These are phyloP conservation scores for Collybia sordida DNA, from an alignment of 768 basidiomycete species.

Conservation along the genomic window DNA sequence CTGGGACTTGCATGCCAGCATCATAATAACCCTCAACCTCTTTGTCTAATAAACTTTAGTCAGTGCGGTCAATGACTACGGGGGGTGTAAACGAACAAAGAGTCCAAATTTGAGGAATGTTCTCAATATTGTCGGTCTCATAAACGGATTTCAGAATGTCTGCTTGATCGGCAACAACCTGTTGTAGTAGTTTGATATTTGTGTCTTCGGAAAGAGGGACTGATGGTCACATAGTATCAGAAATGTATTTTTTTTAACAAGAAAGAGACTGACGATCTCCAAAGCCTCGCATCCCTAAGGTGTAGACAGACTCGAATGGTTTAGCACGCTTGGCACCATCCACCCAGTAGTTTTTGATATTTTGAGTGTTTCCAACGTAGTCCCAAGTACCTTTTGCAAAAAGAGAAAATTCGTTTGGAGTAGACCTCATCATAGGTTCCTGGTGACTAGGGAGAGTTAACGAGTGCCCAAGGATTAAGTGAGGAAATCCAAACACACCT, in stretches of 20 bases:
- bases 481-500: constrained; percentile 32
- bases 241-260: neutral
- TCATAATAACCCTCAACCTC: constrained; percentile 72
- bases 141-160: constrained; percentile 56
- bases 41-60: constrained; percentile 31
- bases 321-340: constrained; percentile 58
- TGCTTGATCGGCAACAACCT: constrained; percentile 61
- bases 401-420: constrained; percentile 62
- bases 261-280: constrained; percentile 42
- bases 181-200: constrained; percentile 50
- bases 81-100: constrained; percentile 39
- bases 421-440: constrained; percentile 75
- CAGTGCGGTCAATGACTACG: neutral
- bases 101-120: constrained; percentile 67
- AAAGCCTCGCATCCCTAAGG: constrained; percentile 69
- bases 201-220: constrained; percentile 53
- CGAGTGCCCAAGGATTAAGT: neutral
- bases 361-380: constrained; percentile 51
- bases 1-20: constrained; percentile 58
- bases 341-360: constrained; percentile 62
- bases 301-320: constrained; percentile 61
- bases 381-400: constrained; percentile 64
- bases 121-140: constrained; percentile 39
- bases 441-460: constrained; percentile 44
- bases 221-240: constrained; percentile 12